phyloP scores from a whole-genome alignment of 495 filamentous ascomycete genomes.

The Terfezia boudieri region DNA sequence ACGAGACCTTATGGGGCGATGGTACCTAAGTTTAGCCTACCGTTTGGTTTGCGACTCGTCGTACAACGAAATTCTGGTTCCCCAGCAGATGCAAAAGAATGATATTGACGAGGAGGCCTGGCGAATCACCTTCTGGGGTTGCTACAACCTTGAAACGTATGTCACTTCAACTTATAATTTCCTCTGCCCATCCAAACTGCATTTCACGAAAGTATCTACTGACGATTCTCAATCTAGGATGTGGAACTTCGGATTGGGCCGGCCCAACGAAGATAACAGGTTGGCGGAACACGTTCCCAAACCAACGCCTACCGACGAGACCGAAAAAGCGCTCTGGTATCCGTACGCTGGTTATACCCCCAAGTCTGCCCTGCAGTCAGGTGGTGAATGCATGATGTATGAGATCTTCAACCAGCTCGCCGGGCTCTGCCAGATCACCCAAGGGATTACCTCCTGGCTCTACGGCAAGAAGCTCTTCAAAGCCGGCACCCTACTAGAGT shows the following conservation, averaged over 20 bases:
- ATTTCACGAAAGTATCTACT: no score
- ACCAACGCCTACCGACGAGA: background rate
- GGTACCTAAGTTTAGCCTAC: slow-evolving; percentile 42
- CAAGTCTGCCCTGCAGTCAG: background rate
- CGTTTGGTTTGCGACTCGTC: slow-evolving; percentile 44
- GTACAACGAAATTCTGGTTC: slow-evolving; percentile 24
- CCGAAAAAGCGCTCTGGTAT: background rate
- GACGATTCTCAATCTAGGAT: background rate
- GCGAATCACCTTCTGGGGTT: slow-evolving; percentile 48
- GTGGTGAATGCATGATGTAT: background rate
- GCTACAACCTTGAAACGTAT: slow-evolving; percentile 46
- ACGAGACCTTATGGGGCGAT: slow-evolving; percentile 42
- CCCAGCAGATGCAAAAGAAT: background rate
- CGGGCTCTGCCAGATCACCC: background rate
- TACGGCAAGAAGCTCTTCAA: background rate
- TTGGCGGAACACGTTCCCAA: background rate
- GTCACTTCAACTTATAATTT: background rate
- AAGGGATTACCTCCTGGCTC: background rate
- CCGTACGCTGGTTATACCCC: background rate
- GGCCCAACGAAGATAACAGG: background rate
- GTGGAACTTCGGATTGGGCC: background rate
- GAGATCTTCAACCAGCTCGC: background rate
- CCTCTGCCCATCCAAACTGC: background rate
- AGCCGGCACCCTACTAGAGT: background rate
- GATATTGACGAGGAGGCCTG: slow-evolving; percentile 34